Base-by-base conservation (phyloP, 2,329 filamentous ascomycete genomes). In the Penicillium frequentans region DNA sequence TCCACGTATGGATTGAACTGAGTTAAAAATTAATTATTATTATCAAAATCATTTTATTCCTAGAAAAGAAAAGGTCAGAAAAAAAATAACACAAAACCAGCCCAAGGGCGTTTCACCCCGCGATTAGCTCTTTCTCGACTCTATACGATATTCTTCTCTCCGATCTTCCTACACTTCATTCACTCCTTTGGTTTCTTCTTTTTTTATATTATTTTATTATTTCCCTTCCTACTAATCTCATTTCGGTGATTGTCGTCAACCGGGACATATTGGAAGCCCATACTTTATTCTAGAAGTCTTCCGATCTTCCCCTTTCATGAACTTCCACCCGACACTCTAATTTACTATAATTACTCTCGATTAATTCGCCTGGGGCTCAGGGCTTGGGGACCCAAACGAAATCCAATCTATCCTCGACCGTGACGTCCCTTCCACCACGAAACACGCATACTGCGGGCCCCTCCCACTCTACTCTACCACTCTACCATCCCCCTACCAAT, bases 61-160 rank as follows among this genome's bases (percentile, higher is more conserved):
- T n/a, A 48, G 43, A 55, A 46, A 27, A 54, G 29, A 50, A 44
- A 58, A 55, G 46, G 44, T 44, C 56, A 54, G 37, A 62, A 66
- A 51, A 59, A 37, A 37, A 54, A 47, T 39, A 56, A 56, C 60
- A 61, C 59, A 66, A 52, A 66, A 59, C 55, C 56, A 66, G 57
- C 58, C 62, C 54, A 64, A 68, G 63, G 65, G 59, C 64, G 68
- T 72, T 72, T 72, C 70, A 72, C 69, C 70, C 70, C 70, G 68
- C 69, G 67, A 70, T 71, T 72, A 70, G 69, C 66, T 66, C 37
- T 54, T 64, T 58, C 56, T 63, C 58, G 58, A 51, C 54, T 64
- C 63, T 65, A 64, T 65, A 65, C 58, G 58, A 57, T 57, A 43
- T 57, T 67, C 49, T 55, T 62, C 57, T 55, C 68, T 64, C 58